Base-by-base conservation (phyloP, 2,329 filamentous ascomycete species). In the Bipolaris zeicola region DNA sequence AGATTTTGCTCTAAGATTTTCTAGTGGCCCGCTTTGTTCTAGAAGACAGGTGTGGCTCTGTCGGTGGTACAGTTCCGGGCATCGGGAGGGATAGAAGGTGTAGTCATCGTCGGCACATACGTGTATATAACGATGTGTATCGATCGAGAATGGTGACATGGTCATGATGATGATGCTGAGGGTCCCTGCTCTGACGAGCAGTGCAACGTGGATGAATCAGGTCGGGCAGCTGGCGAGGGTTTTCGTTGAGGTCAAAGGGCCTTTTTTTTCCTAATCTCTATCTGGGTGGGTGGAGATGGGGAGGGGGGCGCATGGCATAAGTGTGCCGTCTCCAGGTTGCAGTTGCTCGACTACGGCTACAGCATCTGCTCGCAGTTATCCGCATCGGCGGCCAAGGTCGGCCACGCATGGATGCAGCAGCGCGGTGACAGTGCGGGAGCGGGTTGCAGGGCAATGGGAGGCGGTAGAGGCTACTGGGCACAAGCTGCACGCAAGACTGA, bases 11-110 rank as follows among this genome's bases (percentile, higher is more conserved):
- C 38, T 57, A 55, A 65, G 58, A 45, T 62, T 68, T 66, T 66
- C 50, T 58, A 58, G 49, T 46, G 62, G 48, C 63, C 59, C 54
- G 64, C 66, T 67, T 69, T 70, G 64, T 70, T 71, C 66, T 69
- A 65, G 67, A 67, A 68, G 66, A 62, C 49, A 56, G 45, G 58
- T 57, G 59, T 57, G 61, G 56, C 58, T 24, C 26, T 26, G 8
- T 28, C 33, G 26, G 46, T 31, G 20, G 48, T 43, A 50, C 34
- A 39, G 46, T 44, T 47, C 34, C 52, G 53, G 34, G 39, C 41
- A 47, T 47, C 28, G 53, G 42, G 37, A 14, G 22, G 22, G 7
- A 36, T 54, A 22, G 31, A 49, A 49, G 16, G 28, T 10, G 45
- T 28, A 37, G 47, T 31, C 7, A 18, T 22, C 22, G 10, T 41